Evolutionary conservation across 129 eudicot species (phyloP), one percentile per base, ranked within the genome.

Genomic region (Chrysanthemum makinoi): DNA sequence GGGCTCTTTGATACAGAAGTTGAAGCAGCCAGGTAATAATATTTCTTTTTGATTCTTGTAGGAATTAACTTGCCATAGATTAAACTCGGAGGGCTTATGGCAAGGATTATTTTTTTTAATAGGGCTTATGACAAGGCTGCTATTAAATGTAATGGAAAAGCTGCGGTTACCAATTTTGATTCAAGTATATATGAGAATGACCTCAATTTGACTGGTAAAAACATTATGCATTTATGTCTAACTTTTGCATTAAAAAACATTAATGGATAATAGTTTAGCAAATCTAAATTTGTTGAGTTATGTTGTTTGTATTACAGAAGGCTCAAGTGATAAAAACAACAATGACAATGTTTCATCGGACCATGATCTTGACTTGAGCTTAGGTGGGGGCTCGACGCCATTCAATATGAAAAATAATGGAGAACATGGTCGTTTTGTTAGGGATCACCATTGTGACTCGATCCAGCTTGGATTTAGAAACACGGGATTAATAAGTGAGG

Each of bases 1-100:
- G 99, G 99, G 30, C 97, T 95, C 18, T 95, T 95, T 74, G 97
- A 95, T 84, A 90, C 97, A 43, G 99, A 95, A 83, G 78, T 95
- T 81, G 99, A 95, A 81, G 99, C 99, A 67, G 99, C 99, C 65
- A 95, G 91, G 99, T 95, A 64, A 70, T 46, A 55, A 14, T 6
- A 78, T 75, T 15, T 15, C 56, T 70, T 70, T 6, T 15, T 24
- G 11, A 54, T 58, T 77, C 47, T 71, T 53, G 28, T 70, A 53
- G 68, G 62, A 43, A 72, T 54, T 30, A 12, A 77, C 46, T 4
- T 64, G 20, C 43, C 54, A 63, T 24, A 22, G 1, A 44, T 24
- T 44, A 63, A 62, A 70, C 18, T 71, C 52, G 28, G 68, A 50
- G 66, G 65, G 67, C 68, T 43, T 60, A 73, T 33, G 66, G 24